Percentiles rank a stretch among this genome's conserved stretches.
These are phyloP conservation scores for Salvia hispanica DNA, from an alignment of 257 asterid genomes.

Conservation along the genomic window DNA sequence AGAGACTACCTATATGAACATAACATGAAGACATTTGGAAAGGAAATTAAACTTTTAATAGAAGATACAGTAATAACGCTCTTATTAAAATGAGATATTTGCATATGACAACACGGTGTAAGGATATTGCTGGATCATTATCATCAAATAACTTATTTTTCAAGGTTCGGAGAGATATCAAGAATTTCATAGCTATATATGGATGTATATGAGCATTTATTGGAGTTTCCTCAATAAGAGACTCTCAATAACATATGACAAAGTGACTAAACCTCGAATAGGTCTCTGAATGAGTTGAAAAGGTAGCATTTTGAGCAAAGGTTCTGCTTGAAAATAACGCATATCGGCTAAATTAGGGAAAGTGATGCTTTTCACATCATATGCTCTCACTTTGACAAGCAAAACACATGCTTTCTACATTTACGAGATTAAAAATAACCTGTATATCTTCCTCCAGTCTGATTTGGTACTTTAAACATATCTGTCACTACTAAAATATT, in stretches of 20 bases:
- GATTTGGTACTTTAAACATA: slow-evolving; percentile 5
- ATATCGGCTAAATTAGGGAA: slow-evolving; percentile 1
- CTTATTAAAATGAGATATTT: neutral
- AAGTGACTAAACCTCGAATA: neutral
- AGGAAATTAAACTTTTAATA: neutral
- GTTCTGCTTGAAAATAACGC: neutral
- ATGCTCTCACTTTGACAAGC: slow-evolving; percentile 2
- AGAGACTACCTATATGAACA: slow-evolving; percentile 2
- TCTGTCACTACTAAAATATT: neutral
- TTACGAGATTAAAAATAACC: slow-evolving; percentile 3
- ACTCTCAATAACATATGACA: neutral
- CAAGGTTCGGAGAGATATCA: neutral
- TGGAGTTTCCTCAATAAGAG: neutral
- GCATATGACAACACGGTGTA: neutral
- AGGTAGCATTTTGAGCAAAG: neutral
- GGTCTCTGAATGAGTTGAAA: neutral
- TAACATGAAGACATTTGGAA: neutral
- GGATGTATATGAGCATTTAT: neutral
- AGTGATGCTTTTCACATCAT: slow-evolving; percentile 7
- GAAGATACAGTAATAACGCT: neutral
- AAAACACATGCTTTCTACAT: neutral
- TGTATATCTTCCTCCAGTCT: slow-evolving; percentile 1
- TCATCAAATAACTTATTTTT: neutral
- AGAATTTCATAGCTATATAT: neutral
- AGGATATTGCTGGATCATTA: slow-evolving; percentile 1